Evolutionary conservation across 2,329 filamentous ascomycete species (phyloP).

Genomic region (Trichoderma simmonsii): DNA sequence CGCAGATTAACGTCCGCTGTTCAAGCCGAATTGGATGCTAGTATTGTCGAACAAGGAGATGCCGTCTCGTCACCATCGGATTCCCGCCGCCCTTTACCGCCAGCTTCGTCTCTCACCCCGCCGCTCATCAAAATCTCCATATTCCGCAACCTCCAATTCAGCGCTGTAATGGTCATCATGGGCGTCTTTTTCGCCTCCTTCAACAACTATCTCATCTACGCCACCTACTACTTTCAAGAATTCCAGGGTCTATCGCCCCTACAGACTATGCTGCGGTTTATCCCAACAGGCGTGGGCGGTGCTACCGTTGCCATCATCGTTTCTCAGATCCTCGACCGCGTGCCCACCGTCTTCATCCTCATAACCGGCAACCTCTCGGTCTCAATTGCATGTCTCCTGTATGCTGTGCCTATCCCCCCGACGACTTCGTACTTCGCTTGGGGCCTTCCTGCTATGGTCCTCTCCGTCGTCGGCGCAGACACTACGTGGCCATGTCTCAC

Average conservation of each 20-base stretch:
- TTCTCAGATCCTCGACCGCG: slow-evolving; percentile 53
- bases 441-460: slow-evolving; percentile 62
- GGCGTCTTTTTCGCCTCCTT: slow-evolving; percentile 64
- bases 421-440: slow-evolving; percentile 65
- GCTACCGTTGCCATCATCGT: slow-evolving; percentile 55
- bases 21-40: background rate
- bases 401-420: slow-evolving; percentile 60
- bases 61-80: background rate
- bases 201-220: slow-evolving; percentile 65
- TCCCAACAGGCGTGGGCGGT: slow-evolving; percentile 62
- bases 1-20: slow-evolving; percentile 12
- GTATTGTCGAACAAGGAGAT: background rate
- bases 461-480: slow-evolving; percentile 64
- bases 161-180: slow-evolving; percentile 63
- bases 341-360: slow-evolving; percentile 57
- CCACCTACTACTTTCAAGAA: slow-evolving; percentile 69
- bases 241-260: slow-evolving; percentile 59
- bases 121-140: slow-evolving; percentile 67
- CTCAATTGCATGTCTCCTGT: slow-evolving; percentile 55
- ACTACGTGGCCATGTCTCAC: slow-evolving; percentile 64
- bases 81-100: slow-evolving; percentile 25
- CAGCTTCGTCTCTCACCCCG: slow-evolving; percentile 24
- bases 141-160: slow-evolving; percentile 58
- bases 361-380: slow-evolving; percentile 56
- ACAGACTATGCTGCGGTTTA: slow-evolving; percentile 66